Conservation (phyloP, 495 filamentous ascomycete genomes). For the Penicillium longicatenatum region DNA sequence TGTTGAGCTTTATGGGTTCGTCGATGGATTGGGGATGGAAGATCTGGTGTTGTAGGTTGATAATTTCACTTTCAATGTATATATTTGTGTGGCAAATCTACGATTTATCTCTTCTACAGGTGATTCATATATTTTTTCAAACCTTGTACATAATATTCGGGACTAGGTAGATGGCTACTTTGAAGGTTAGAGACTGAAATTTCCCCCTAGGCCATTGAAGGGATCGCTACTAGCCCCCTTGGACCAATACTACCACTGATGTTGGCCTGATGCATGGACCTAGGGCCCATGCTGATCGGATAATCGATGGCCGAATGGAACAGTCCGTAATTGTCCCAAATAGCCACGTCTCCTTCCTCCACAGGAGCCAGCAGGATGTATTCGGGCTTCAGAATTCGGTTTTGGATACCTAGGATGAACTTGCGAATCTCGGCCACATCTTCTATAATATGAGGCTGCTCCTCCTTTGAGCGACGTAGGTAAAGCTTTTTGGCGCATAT, state of each 20-base stretch:
- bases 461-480: neutral
- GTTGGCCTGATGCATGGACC: conserved; percentile 42
- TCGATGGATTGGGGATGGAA: conserved; percentile 45
- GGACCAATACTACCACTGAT: conserved; percentile 25
- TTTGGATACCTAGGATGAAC: neutral
- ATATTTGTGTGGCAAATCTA: too few species aligned
- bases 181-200: too few species aligned
- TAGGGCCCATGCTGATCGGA: conserved; percentile 27
- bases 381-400: neutral
- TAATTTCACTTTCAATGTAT: neutral
- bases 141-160: too few species aligned
- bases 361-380: conserved; percentile 11
- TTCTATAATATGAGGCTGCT: neutral
- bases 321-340: conserved; percentile 38
- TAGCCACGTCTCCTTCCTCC: conserved; percentile 36
- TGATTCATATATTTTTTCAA: too few species aligned
- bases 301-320: conserved; percentile 41
- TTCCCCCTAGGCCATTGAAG: neutral
- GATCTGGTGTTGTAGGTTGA: conserved; percentile 19
- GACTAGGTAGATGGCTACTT: too few species aligned
- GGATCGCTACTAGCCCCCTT: conserved; percentile 16
- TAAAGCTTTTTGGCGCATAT: conserved; percentile 18
- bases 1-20: conserved; percentile 56
- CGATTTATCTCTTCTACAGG: too few species aligned
- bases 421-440: neutral